Conservation (phyloP, 768 basidiomycete genomes). For the Scleroderma bovista region DNA sequence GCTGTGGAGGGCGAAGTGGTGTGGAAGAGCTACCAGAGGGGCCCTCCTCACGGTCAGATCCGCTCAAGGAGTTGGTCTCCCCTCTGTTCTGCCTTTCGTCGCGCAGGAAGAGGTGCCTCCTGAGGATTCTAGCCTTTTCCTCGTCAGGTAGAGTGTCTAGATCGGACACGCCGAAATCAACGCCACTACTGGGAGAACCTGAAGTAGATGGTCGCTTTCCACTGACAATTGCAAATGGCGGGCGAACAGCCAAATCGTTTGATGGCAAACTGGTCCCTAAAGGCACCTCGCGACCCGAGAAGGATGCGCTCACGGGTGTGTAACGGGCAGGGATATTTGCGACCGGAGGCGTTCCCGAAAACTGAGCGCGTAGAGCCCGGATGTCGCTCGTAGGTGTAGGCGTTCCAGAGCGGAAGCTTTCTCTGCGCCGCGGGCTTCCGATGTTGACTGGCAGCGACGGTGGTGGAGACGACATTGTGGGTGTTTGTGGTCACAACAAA, state of each 20-base stretch:
- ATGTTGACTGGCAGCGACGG: constrained; percentile 58
- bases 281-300: constrained; percentile 10
- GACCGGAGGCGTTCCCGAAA: constrained; percentile 49
- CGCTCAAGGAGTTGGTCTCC: constrained; percentile 17
- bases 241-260: constrained; percentile 13
- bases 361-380: constrained; percentile 59
- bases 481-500: not conserved
- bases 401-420: constrained; percentile 7
- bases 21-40: constrained; percentile 20
- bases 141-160: constrained; percentile 69
- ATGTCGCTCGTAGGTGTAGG: constrained; percentile 48
- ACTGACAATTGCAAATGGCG: constrained; percentile 34
- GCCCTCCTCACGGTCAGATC: constrained; percentile 23
- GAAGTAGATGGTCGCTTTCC: constrained; percentile 30
- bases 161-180: constrained; percentile 28
- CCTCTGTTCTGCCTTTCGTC: constrained; percentile 43
- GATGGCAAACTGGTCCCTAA: constrained; percentile 1
- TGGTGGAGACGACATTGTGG: constrained; percentile 22
- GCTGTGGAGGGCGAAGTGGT: constrained; percentile 21
- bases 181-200: constrained; percentile 24
- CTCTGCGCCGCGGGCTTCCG: constrained; percentile 23
- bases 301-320: constrained; percentile 37
- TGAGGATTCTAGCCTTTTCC: constrained; percentile 77
- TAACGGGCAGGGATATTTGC: constrained; percentile 52
- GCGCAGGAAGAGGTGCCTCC: constrained; percentile 73